These are phyloP conservation scores for Calocera viscosa DNA, from an alignment of 768 basidiomycete species.

Conservation along the genomic window DNA sequence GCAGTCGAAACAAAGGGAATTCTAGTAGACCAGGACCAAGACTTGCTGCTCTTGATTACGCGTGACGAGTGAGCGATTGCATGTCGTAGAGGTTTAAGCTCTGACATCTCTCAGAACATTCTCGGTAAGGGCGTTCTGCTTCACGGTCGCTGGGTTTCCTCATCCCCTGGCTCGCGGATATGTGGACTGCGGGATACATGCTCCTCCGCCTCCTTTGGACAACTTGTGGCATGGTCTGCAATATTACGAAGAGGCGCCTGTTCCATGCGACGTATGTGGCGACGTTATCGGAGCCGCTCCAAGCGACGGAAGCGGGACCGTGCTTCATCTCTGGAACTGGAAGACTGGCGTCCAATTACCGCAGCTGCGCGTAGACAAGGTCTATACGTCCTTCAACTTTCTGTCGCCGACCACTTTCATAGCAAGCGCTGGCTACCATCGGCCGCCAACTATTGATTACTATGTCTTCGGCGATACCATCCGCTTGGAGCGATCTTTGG, in stretches of 20 bases:
- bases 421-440: conserved; percentile 1
- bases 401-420: neutral
- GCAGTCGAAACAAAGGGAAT: neutral
- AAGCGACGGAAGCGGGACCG: neutral
- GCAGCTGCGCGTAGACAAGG: neutral
- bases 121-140: neutral
- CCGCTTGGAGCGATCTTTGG: neutral
- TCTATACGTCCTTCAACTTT: neutral
- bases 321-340: neutral
- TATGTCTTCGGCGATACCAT: neutral
- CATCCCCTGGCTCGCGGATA: neutral
- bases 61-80: neutral
- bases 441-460: neutral
- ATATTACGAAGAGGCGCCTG: conserved; percentile 3
- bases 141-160: neutral
- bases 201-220: neutral
- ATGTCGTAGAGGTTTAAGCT: neutral
- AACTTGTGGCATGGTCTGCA: neutral
- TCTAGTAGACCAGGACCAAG: neutral
- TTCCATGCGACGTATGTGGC: conserved; percentile 1
- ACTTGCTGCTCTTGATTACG: neutral
- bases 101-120: neutral
- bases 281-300: neutral
- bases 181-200: neutral
- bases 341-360: neutral